Evolutionary conservation across 805 yeast genomes (phyloP).

Genomic region (Clavispora santaluciae): DNA sequence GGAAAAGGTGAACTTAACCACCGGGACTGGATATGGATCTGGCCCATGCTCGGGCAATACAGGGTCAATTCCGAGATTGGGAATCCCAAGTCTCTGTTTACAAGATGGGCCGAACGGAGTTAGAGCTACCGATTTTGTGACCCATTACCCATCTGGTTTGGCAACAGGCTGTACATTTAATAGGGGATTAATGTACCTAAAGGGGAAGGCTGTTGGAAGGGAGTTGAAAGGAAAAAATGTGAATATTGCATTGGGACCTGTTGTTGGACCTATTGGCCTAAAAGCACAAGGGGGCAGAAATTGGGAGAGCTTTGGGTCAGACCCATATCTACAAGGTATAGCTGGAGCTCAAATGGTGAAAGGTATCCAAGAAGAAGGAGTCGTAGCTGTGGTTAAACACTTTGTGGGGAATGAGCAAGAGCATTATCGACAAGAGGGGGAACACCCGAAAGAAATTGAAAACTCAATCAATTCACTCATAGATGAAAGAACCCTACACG

Average conservation of each 20-base stretch:
- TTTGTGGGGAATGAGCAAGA: constrained; percentile 62
- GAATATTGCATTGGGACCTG: constrained; percentile 52
- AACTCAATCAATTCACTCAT: constrained; percentile 48
- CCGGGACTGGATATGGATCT: constrained; percentile 61
- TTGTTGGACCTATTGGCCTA: constrained; percentile 55
- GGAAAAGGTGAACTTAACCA: constrained; percentile 59
- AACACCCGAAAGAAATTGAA: constrained; percentile 40
- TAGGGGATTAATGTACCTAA: constrained; percentile 42
- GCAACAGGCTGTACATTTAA: constrained; percentile 59
- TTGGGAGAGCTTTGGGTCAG: constrained; percentile 63
- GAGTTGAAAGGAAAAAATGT: constrained; percentile 54
- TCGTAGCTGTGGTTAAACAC: constrained; percentile 53
- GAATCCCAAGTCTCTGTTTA: constrained; percentile 50
- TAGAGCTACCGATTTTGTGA: constrained; percentile 50
- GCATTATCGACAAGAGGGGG: constrained; percentile 50
- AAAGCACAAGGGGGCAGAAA: constrained; percentile 62
- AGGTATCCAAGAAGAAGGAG: constrained; percentile 56
- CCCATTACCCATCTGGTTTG: constrained; percentile 55
- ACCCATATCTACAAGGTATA: constrained; percentile 56
- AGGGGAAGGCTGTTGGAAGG: constrained; percentile 54
- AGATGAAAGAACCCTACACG: constrained; percentile 60
- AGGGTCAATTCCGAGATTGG: constrained; percentile 51
- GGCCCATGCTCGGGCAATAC: constrained; percentile 63
- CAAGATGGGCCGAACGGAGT: constrained; percentile 65
- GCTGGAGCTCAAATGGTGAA: constrained; percentile 48